Evolutionary conservation across 345 rosid species (phyloP).

Genomic region (Murraya koenigii): DNA sequence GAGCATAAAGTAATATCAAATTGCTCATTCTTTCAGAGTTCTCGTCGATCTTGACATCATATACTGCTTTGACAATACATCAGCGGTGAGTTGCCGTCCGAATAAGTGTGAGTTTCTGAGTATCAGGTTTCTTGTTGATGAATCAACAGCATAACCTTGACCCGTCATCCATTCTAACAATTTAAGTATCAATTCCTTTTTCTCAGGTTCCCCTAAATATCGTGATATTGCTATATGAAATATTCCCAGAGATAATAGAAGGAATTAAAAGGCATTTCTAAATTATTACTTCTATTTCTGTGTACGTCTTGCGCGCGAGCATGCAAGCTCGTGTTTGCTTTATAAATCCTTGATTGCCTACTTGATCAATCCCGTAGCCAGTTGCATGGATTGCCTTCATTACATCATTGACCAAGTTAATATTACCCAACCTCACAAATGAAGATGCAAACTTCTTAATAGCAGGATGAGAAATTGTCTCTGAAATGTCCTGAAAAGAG

Average conservation of each 20-base stretch:
- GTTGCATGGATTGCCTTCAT: slow-evolving; percentile 75
- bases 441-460: slow-evolving; percentile 63
- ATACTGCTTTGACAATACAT: slow-evolving; percentile 68
- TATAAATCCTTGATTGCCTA: slow-evolving; percentile 16
- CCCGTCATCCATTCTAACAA: slow-evolving; percentile 85
- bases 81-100: slow-evolving; percentile 62
- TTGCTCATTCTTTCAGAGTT: slow-evolving; percentile 27
- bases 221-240: slow-evolving; percentile 61
- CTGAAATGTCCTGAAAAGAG: slow-evolving; percentile 59
- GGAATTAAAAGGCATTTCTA: not conserved
- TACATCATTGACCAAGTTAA: slow-evolving; percentile 74
- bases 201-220: slow-evolving; percentile 57
- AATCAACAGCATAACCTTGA: slow-evolving; percentile 69
- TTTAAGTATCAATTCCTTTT: slow-evolving; percentile 74
- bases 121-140: slow-evolving; percentile 64
- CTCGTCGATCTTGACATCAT: slow-evolving; percentile 34
- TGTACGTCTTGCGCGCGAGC: not conserved
- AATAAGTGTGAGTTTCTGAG: slow-evolving; percentile 71
- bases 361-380: slow-evolving; percentile 75
- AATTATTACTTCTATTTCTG: no score
- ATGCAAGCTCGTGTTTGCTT: no score
- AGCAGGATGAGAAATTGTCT: slow-evolving; percentile 59
- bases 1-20: not conserved
- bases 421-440: slow-evolving; percentile 59
- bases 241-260: slow-evolving; percentile 41